Evolutionary conservation across 139 green algal species (phyloP).

Genomic region (Ulvella scutata): DNA sequence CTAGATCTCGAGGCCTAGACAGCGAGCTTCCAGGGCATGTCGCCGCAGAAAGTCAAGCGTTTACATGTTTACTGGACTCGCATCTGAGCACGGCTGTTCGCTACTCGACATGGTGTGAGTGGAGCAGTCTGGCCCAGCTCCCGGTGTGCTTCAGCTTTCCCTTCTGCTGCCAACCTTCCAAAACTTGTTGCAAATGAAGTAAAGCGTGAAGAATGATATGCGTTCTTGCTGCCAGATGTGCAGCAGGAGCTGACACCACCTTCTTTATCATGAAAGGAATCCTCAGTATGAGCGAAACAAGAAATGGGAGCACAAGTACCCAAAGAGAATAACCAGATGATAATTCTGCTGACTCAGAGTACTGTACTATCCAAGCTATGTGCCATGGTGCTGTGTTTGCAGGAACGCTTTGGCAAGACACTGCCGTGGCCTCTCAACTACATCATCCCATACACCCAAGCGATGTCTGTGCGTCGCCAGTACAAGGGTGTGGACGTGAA

Average conservation of each 20-base stretch:
- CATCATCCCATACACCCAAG: not conserved
- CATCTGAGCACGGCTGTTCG: not conserved
- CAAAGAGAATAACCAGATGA: not conserved
- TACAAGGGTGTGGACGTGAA: not conserved
- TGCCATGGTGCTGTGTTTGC: no score
- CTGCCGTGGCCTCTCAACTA: not conserved
- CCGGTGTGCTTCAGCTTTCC: not conserved
- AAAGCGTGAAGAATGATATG: not conserved
- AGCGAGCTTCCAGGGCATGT: not conserved
- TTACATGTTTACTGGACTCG: not conserved
- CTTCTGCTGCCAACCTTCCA: not conserved
- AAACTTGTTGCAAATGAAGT: not conserved
- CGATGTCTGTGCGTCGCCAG: not conserved
- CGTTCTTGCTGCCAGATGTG: not conserved
- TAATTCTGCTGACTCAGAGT: not conserved
- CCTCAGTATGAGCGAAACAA: not conserved
- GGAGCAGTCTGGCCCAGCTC: not conserved
- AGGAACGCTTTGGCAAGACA: not conserved
- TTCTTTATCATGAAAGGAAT: not conserved
- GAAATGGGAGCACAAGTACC: not conserved
- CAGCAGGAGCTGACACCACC: not conserved
- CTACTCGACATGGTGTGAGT: constrained; percentile 4
- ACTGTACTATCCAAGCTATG: no score
- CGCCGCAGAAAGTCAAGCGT: not conserved
- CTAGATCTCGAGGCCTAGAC: not conserved